phyloP scores from a whole-genome alignment of 106 monocot species.

The Posidonia australis region DNA sequence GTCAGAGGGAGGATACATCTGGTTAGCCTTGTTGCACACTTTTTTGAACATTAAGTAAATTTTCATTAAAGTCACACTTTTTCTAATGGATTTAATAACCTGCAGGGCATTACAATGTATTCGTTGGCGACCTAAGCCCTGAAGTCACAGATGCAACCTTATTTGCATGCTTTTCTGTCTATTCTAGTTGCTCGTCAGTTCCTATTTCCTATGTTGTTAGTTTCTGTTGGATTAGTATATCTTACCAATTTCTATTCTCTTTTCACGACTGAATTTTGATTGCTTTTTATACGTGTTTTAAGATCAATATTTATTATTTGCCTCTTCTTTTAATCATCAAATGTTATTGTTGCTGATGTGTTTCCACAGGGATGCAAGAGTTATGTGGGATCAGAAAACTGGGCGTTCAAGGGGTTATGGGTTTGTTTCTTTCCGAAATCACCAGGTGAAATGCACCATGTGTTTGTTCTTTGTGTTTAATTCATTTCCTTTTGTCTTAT shows the following conservation, averaged over 20 bases:
- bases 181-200: constrained; percentile 71
- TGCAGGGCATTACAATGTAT: constrained; percentile 76
- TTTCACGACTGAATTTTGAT: neutral
- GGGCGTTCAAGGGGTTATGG: constrained; percentile 81
- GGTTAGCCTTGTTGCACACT: constrained; percentile 23
- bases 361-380: constrained; percentile 83
- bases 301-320: too few relatives aligned
- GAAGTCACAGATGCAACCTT: constrained; percentile 72
- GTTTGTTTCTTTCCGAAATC: constrained; percentile 80
- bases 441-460: constrained; percentile 31
- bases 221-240: neutral
- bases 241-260: neutral
- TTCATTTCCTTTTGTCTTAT: neutral
- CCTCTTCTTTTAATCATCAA: neutral
- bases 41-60: too few relatives aligned
- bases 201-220: neutral
- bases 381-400: constrained; percentile 94
- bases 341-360: too few relatives aligned
- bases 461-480: neutral
- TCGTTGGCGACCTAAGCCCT: constrained; percentile 88
- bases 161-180: constrained; percentile 59
- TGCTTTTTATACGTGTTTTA: neutral
- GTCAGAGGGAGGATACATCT: constrained; percentile 78
- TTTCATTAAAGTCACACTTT: too few relatives aligned
- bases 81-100: too few relatives aligned